phyloP scores from a whole-genome alignment of 2,329 filamentous ascomycete species.

The Sporothrix curviconia region DNA sequence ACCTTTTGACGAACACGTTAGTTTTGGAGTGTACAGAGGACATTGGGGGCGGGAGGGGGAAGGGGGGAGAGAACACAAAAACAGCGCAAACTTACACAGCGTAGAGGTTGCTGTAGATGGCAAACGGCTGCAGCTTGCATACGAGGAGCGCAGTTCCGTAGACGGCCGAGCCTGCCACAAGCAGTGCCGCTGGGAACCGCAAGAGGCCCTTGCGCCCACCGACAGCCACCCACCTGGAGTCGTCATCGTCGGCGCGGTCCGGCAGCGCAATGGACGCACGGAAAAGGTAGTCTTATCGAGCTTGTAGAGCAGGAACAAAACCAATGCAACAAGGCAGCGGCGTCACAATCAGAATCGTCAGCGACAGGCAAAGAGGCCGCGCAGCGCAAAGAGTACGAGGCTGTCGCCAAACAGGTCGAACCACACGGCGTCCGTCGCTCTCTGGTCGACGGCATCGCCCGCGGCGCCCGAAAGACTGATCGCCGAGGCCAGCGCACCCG shows the following conservation, averaged over 20 bases:
- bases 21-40: not conserved
- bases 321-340: constrained; percentile 65
- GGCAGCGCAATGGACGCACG: constrained; percentile 42
- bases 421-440: constrained; percentile 69
- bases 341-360: constrained; percentile 73
- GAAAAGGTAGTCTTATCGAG: constrained; percentile 86
- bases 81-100: constrained; percentile 56
- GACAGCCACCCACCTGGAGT: constrained; percentile 55
- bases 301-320: constrained; percentile 62
- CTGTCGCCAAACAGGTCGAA: constrained; percentile 81
- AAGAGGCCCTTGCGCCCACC: constrained; percentile 77
- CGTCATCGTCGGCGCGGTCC: constrained; percentile 54
- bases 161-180: constrained; percentile 60
- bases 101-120: constrained; percentile 86
- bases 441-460: constrained; percentile 58
- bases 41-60: not conserved
- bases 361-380: constrained; percentile 83
- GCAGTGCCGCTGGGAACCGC: constrained; percentile 71
- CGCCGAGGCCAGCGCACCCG: constrained; percentile 69
- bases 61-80: no score
- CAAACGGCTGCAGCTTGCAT: constrained; percentile 77
- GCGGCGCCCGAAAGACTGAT: constrained; percentile 58
- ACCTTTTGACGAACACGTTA: constrained; percentile 40
- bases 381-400: constrained; percentile 72
- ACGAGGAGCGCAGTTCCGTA: constrained; percentile 68